Conservation (phyloP, 169 alveolate species). For the Plasmodium chabaudi region DNA sequence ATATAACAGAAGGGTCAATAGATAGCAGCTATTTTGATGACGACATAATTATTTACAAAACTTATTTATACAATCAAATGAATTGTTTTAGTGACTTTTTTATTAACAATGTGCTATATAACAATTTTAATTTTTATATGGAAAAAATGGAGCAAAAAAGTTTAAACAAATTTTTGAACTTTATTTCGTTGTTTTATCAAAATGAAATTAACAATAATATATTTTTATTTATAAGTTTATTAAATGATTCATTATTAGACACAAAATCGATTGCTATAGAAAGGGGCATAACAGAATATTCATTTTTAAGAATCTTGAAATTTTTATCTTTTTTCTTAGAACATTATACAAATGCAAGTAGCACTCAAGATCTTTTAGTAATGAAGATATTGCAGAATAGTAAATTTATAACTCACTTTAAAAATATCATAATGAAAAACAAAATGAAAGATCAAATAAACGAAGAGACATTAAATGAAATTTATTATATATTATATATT, state of each 20-base stretch:
- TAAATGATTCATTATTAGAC: conserved; percentile 54
- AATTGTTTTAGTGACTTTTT: conserved; percentile 46
- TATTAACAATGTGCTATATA: conserved; percentile 57
- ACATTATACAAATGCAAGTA: conserved; percentile 52
- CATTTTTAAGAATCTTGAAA: conserved; percentile 41
- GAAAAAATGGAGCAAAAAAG: conserved; percentile 50
- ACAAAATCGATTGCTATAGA: background rate
- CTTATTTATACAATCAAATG: conserved; percentile 25
- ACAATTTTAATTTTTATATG: conserved; percentile 41
- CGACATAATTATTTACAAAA: background rate
- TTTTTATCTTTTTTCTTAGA: conserved; percentile 69
- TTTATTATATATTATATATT: conserved; percentile 45
- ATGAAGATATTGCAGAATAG: conserved; percentile 38
- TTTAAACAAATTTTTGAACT: conserved; percentile 46
- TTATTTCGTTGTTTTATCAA: conserved; percentile 54
- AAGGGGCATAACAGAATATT: conserved; percentile 6
- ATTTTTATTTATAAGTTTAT: conserved; percentile 46
- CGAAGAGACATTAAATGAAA: conserved; percentile 54
- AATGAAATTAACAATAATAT: conserved; percentile 66
- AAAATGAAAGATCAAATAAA: background rate
- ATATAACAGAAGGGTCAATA: background rate
- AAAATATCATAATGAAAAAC: conserved; percentile 22
- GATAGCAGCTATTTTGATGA: background rate
- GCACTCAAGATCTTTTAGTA: conserved; percentile 63
- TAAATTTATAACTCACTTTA: conserved; percentile 51